Conservation (phyloP, 2,329 filamentous ascomycete species). For the Huntiella savannae region DNA sequence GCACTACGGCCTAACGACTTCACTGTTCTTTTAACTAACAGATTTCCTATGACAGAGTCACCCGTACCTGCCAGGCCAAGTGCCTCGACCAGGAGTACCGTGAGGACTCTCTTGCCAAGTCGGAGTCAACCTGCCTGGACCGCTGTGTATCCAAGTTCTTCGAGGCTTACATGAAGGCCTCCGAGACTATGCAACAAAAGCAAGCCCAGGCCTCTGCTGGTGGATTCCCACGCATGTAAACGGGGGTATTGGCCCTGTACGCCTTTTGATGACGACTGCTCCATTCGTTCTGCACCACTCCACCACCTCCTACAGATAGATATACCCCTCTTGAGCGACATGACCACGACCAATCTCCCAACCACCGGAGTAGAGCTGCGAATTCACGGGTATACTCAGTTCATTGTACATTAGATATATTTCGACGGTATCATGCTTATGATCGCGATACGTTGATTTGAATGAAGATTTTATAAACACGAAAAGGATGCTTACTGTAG, state of each 20-base stretch:
- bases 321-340: no score
- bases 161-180: slow-evolving; percentile 94
- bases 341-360: no score
- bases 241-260: no score
- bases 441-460: not conserved
- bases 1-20: not conserved
- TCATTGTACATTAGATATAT: slow-evolving; percentile 11
- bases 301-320: not conserved
- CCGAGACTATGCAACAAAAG: slow-evolving; percentile 86
- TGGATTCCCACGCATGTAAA: slow-evolving; percentile 10
- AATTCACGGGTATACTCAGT: slow-evolving; percentile 1
- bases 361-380: not conserved
- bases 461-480: not conserved
- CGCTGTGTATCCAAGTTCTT: slow-evolving; percentile 97
- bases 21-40: not conserved
- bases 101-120: slow-evolving; percentile 94
- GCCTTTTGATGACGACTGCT: no score
- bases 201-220: slow-evolving; percentile 34
- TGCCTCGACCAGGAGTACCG: slow-evolving; percentile 86
- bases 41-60: slow-evolving; percentile 36
- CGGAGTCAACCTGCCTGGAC: slow-evolving; percentile 94
- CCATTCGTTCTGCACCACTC: not conserved
- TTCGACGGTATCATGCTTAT: not conserved
- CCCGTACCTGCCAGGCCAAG: slow-evolving; percentile 80
- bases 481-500: no score